phyloP scores from a whole-genome alignment of 192 early-diverging fungal species.

The Gigaspora rosea region DNA sequence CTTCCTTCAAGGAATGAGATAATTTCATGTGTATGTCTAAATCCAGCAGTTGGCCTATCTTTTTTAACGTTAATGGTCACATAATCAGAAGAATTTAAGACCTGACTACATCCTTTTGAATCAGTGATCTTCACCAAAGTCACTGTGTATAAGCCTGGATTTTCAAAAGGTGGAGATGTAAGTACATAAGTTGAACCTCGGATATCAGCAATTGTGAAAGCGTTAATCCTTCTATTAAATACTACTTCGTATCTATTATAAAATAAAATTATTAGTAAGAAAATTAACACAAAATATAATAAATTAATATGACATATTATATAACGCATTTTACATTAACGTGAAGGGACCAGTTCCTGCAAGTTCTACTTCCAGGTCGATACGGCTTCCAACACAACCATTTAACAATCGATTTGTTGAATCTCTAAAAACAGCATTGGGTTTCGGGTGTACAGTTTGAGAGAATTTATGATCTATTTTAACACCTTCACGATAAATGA shows the following conservation, averaged over 20 bases:
- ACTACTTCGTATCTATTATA: conserved; percentile 32
- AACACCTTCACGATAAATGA: conserved; percentile 21
- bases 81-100: conserved; percentile 37
- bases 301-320: neutral
- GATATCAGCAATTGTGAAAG: conserved; percentile 32
- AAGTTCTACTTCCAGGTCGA: conserved; percentile 40
- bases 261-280: neutral
- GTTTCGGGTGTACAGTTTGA: conserved; percentile 50
- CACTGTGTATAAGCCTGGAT: conserved; percentile 42
- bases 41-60: conserved; percentile 47
- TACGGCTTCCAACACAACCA: conserved; percentile 43
- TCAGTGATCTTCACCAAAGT: conserved; percentile 43
- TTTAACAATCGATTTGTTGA: conserved; percentile 10
- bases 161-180: conserved; percentile 40
- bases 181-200: conserved; percentile 36
- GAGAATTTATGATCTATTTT: conserved; percentile 30
- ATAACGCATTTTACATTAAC: conserved; percentile 34
- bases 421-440: conserved; percentile 38
- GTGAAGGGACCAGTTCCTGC: conserved; percentile 41
- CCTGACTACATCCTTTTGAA: conserved; percentile 42
- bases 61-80: conserved; percentile 46
- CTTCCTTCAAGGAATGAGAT: conserved; percentile 38
- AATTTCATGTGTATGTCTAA: conserved; percentile 30
- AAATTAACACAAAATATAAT: neutral
- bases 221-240: conserved; percentile 31